Percentiles rank a stretch among this genome's conserved stretches.
Conservation (phyloP, 345 rosid species). For the Populus alba region DNA sequence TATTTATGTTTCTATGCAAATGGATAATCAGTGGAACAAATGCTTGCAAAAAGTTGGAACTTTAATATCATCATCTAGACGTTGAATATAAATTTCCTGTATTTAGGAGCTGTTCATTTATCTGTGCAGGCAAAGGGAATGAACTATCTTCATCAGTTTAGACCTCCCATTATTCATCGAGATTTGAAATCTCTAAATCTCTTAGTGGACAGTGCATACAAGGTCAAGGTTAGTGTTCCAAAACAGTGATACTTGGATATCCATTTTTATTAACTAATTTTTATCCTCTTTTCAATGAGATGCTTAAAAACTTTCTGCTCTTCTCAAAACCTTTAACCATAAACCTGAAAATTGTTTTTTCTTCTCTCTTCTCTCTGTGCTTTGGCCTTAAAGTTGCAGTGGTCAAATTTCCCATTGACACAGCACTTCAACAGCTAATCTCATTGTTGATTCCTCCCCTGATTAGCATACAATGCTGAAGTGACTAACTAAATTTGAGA, state of each 20-base stretch:
- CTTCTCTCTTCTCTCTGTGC: not conserved
- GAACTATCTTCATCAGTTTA: conserved; percentile 34
- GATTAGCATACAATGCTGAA: not conserved
- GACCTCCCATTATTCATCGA: conserved; percentile 33
- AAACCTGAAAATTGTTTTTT: not conserved
- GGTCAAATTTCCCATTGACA: not conserved
- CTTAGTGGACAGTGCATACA: conserved; percentile 19
- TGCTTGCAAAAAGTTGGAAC: not conserved
- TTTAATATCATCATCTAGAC: not conserved
- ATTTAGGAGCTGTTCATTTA: conserved; percentile 15
- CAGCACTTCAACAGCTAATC: not conserved
- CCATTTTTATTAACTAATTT: not conserved
- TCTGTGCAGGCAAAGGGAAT: conserved; percentile 30
- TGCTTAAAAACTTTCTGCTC: not conserved
- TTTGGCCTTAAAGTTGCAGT: not conserved
- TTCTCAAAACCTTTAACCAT: not conserved
- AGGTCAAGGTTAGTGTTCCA: conserved; percentile 18
- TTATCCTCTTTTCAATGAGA: not conserved
- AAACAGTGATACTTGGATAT: not conserved
- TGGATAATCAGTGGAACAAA: not conserved
- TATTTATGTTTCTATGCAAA: conserved; percentile 7
- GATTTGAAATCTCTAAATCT: conserved; percentile 28
- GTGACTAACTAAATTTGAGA: not conserved
- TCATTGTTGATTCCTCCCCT: not conserved
- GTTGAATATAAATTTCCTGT: not conserved